Evolutionary conservation across 2,329 filamentous ascomycete species (phyloP).

Genomic region (Xylaria sp.): DNA sequence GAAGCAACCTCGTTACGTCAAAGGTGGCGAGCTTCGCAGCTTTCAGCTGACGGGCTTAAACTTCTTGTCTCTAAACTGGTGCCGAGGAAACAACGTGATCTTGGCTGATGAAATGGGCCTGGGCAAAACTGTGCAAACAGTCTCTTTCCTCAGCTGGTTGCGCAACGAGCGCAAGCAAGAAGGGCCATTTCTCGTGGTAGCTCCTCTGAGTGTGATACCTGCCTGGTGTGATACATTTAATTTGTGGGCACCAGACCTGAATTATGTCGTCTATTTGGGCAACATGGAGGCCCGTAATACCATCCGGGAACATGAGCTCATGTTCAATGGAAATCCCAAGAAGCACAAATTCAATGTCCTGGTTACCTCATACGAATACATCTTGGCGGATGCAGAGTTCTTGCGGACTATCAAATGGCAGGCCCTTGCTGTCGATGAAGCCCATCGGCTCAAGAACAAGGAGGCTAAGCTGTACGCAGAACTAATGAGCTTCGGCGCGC

Average conservation of each 20-base stretch:
- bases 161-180: constrained; percentile 84
- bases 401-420: constrained; percentile 94
- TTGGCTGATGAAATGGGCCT: constrained; percentile 98
- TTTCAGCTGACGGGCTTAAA: constrained; percentile 94
- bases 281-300: constrained; percentile 79
- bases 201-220: constrained; percentile 92
- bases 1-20: constrained; percentile 79
- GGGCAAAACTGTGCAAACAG: constrained; percentile 96
- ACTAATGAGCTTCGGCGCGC: constrained; percentile 78
- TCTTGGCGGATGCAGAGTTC: constrained; percentile 78
- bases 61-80: constrained; percentile 96
- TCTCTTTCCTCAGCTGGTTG: constrained; percentile 95
- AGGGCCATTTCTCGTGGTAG: constrained; percentile 94
- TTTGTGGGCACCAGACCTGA: constrained; percentile 89
- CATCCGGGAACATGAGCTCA: constrained; percentile 84
- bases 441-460: constrained; percentile 91
- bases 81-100: constrained; percentile 88
- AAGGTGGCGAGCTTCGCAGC: constrained; percentile 76
- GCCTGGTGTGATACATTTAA: constrained; percentile 99
- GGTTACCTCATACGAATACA: constrained; percentile 95
- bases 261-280: constrained; percentile 95
- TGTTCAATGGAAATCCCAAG: constrained; percentile 78
- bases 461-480: constrained; percentile 90
- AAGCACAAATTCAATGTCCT: constrained; percentile 97
- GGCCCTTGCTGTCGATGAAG: constrained; percentile 92